Base-by-base conservation (phyloP, 805 yeast genomes). In the Saccharomyces kudriavzevii region DNA sequence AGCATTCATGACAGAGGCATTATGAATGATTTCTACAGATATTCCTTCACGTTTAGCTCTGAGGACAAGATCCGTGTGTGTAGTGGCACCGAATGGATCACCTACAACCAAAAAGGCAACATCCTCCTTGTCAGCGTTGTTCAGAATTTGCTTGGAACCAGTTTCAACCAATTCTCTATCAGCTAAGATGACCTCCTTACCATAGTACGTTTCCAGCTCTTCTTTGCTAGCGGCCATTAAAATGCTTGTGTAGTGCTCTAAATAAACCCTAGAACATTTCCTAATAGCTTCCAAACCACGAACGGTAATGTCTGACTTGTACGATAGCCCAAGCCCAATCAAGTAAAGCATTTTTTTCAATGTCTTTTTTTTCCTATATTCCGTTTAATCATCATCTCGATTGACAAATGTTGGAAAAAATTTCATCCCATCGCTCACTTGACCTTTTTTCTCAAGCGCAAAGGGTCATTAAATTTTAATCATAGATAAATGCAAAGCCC, bases 1-100 rank as follows among this genome's bases (percentile, higher is more conserved):
- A 0, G 98, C 99, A 67, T 92, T 92, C 97, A 94, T 90, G 11
- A 92, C 94, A 17, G 96, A 87, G 1, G 99, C 99, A 70, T 92
- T 92, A 73, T 92, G 99, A 56, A 92, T 82, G 43, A 87, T 79
- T 66, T 88, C 95, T 47, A 87, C 88, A 50, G 78, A 74, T 65
- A 94, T 89, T 2, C 82, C 82, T 56, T 84, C 76, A 70, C 87
- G 96, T 61, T 96, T 81, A 47, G 99, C 98, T 65, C 99, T 78
- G 56, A 92, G 79, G 45, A 91, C 89, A 58, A 92, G 77, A 73
- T 94, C 99, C 0, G 97, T 89, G 72, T 92, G 99, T 0, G 99
- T 92, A 4, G 99, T 92, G 30, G 99, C 99, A 31, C 99, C 99
- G 66, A 89, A 92, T 31, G 92, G 96, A 69, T 92, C 99, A 35